Evolutionary conservation across 305 asterid genomes (phyloP).

Genomic region (Solanum hybrid): DNA sequence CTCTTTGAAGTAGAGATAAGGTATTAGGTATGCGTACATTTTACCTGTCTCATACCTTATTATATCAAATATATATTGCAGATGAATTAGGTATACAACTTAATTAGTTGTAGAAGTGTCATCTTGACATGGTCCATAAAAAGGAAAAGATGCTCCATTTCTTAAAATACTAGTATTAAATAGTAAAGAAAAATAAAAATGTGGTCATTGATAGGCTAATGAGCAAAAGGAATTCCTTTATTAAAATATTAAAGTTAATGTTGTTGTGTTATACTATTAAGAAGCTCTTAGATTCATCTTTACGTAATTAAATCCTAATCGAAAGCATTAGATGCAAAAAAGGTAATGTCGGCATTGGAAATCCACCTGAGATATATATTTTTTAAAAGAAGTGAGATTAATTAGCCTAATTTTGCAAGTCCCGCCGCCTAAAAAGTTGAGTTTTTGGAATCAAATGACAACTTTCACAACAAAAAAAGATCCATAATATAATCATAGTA

Average conservation of each 20-base stretch:
- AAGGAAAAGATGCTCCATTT: not conserved
- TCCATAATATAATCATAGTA: not conserved
- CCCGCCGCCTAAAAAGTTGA: conserved; percentile 6
- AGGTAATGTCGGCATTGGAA: conserved; percentile 1
- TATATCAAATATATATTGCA: not conserved
- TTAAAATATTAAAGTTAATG: not conserved
- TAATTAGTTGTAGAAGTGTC: not conserved
- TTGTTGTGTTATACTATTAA: not conserved
- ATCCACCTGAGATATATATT: not conserved
- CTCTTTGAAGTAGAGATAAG: too few species aligned
- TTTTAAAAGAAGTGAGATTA: not conserved
- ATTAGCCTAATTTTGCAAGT: not conserved
- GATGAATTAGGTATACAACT: not conserved
- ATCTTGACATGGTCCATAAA: not conserved
- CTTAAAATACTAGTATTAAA: not conserved
- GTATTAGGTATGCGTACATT: not conserved
- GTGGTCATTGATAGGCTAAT: not conserved
- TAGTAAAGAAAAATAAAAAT: not conserved
- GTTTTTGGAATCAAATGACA: not conserved
- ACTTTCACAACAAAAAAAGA: not conserved
- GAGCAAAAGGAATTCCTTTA: not conserved
- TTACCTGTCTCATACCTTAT: not conserved
- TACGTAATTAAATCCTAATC: not conserved
- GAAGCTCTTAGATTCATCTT: not conserved
- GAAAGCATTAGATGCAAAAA: conserved; percentile 3